A percentile compares a stretch with the other conserved stretches of the same genome.
Conservation (phyloP, 106 monocot genomes). For the Phalaenopsis aphrodite region DNA sequence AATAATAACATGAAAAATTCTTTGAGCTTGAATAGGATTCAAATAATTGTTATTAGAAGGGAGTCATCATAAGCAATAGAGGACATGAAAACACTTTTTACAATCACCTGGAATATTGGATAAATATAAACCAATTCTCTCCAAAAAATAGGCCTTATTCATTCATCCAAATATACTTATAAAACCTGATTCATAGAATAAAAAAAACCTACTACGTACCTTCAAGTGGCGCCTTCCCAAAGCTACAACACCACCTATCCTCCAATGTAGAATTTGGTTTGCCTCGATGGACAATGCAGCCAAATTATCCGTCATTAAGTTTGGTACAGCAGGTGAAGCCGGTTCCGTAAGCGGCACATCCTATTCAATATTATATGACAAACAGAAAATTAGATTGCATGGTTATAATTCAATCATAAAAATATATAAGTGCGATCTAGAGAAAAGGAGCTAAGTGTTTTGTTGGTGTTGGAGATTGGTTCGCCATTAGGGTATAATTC, state of each 20-base stretch:
- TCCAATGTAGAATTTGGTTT: slow-evolving; percentile 54
- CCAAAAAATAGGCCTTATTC: background rate
- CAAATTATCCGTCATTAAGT: slow-evolving; percentile 13
- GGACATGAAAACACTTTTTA: background rate
- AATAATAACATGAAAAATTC: background rate
- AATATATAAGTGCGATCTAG: background rate
- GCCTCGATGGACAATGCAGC: slow-evolving; percentile 15
- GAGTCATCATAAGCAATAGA: background rate
- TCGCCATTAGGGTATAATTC: no score
- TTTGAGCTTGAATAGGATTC: background rate
- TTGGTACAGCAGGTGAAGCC: slow-evolving; percentile 5
- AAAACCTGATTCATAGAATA: background rate
- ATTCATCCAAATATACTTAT: background rate
- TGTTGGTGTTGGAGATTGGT: no score
- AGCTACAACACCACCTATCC: slow-evolving; percentile 62
- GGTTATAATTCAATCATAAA: background rate
- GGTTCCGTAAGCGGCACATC: slow-evolving; percentile 57
- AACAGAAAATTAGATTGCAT: background rate
- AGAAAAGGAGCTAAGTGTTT: background rate
- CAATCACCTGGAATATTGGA: background rate
- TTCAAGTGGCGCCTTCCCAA: slow-evolving; percentile 52
- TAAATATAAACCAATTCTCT: background rate
- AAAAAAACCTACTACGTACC: slow-evolving; percentile 28
- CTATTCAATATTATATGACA: slow-evolving; percentile 16
- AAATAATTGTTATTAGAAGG: background rate